Percentiles rank a stretch among this genome's conserved stretches.
phyloP scores from a whole-genome alignment of 108 stramenopile species.

The Aureococcus anophagefferens region DNA sequence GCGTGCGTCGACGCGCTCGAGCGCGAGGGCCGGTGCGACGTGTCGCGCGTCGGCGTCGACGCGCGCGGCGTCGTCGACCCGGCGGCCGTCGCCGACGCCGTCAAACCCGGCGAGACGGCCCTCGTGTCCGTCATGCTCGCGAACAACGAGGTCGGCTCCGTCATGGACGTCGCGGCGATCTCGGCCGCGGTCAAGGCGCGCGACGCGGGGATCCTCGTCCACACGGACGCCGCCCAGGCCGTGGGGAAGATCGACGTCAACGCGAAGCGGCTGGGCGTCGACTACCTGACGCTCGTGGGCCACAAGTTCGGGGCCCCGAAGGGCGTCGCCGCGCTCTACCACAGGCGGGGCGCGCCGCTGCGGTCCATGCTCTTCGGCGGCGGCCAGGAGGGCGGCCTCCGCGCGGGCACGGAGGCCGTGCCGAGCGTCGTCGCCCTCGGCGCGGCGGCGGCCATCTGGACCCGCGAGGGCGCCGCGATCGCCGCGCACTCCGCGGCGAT shows the following conservation, averaged over 20 bases:
- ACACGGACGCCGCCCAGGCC: constrained; percentile 94
- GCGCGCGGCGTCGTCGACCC: constrained; percentile 58
- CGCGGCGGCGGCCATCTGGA: constrained; percentile 50
- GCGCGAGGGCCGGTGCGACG: constrained; percentile 18
- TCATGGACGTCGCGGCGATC: constrained; percentile 76
- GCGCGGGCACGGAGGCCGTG: constrained; percentile 91
- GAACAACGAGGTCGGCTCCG: constrained; percentile 86
- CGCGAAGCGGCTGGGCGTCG: constrained; percentile 51
- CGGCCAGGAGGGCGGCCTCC: constrained; percentile 69
- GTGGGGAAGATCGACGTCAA: constrained; percentile 74
- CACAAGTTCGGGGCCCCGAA: constrained; percentile 96
- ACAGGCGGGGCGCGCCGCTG: constrained; percentile 56
- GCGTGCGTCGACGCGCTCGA: constrained; percentile 11
- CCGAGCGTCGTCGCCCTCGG: constrained; percentile 82
- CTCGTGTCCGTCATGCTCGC: constrained; percentile 93
- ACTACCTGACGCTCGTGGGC: constrained; percentile 90
- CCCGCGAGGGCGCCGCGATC: constrained; percentile 23
- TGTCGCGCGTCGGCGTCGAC: constrained; percentile 75
- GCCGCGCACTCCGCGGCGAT: constrained; percentile 52
- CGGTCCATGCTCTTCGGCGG: constrained; percentile 13
- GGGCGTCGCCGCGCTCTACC: constrained; percentile 40
- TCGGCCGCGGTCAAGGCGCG: constrained; percentile 22
- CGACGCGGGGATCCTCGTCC: constrained; percentile 60
- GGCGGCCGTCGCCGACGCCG: constrained; percentile 53
- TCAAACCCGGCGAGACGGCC: constrained; percentile 50